A percentile compares a stretch with the other conserved stretches of the same genome.
These are phyloP conservation scores for Mortierella sp. DNA, from an alignment of 371 early-diverging fungal species.

Conservation along the genomic window DNA sequence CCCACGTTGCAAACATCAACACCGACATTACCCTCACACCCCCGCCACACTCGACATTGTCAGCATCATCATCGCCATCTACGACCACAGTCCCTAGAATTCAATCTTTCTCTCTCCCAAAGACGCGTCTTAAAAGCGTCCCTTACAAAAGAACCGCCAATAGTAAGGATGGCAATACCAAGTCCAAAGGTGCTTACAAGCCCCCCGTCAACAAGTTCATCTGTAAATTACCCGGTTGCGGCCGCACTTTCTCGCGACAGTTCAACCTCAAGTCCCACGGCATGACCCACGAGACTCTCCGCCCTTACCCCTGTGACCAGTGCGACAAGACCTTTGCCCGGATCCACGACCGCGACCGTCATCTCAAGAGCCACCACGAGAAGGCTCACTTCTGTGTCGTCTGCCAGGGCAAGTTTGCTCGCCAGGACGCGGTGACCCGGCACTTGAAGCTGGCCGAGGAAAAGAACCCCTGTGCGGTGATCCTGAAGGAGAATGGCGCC, in stretches of 20 bases:
- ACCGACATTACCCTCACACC: background rate
- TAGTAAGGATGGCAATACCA: background rate
- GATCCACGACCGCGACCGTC: slow-evolving; percentile 44
- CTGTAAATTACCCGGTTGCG: slow-evolving; percentile 29
- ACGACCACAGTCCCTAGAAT: background rate
- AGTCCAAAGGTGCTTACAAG: background rate
- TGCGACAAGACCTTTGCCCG: slow-evolving; percentile 41
- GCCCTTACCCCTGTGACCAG: slow-evolving; percentile 28
- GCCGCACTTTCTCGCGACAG: slow-evolving; percentile 34
- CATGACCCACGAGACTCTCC: slow-evolving; percentile 24
- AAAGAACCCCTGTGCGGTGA: slow-evolving; percentile 34
- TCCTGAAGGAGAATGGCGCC: slow-evolving; percentile 16
- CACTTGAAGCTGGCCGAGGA: slow-evolving; percentile 32
- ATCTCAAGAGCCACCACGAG: slow-evolving; percentile 26
- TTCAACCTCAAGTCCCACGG: slow-evolving; percentile 47
- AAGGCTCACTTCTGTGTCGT: slow-evolving; percentile 41
- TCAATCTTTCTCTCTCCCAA: background rate
- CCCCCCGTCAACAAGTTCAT: slow-evolving; percentile 9
- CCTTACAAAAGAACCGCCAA: background rate
- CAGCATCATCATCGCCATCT: background rate
- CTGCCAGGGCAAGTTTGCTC: slow-evolving; percentile 32
- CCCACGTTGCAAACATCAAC: background rate
- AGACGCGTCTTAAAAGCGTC: background rate
- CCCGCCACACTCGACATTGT: background rate
- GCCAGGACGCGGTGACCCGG: slow-evolving; percentile 51